Conservation (phyloP, 116 monocot genomes). For the Zostera marina region DNA sequence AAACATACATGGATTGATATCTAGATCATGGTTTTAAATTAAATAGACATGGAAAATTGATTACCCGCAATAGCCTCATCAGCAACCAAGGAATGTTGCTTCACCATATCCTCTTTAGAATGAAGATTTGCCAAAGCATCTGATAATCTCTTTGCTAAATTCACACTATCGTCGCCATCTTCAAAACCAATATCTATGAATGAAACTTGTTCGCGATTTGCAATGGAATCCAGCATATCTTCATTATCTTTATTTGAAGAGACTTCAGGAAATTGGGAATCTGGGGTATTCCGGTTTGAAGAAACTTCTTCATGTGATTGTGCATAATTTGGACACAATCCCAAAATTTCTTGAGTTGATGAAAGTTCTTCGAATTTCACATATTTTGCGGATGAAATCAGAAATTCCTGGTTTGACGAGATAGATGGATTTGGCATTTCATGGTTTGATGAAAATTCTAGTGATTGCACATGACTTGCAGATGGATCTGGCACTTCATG, state of each 20-base stretch:
- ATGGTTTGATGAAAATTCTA: background rate
- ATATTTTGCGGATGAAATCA: background rate
- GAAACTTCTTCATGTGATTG: too few species aligned
- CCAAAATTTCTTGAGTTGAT: background rate
- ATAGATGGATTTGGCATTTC: background rate
- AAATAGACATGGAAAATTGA: background rate
- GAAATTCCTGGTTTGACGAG: background rate
- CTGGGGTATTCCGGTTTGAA: background rate
- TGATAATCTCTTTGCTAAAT: conserved; percentile 61
- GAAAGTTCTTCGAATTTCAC: background rate
- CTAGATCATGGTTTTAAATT: background rate
- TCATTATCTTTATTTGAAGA: background rate
- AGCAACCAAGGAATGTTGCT: conserved; percentile 78
- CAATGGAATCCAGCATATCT: background rate
- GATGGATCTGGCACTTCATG: background rate
- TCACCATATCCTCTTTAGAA: conserved; percentile 67
- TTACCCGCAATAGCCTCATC: conserved; percentile 88
- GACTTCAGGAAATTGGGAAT: background rate
- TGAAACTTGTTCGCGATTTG: background rate
- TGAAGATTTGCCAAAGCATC: conserved; percentile 45
- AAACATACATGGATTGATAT: background rate
- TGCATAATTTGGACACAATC: background rate
- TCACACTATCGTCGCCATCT: conserved; percentile 31
- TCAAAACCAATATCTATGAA: conserved; percentile 14
- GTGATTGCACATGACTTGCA: background rate